Conservation (phyloP, 1,284 basidiomycete species). For the Malassezia globosa region DNA sequence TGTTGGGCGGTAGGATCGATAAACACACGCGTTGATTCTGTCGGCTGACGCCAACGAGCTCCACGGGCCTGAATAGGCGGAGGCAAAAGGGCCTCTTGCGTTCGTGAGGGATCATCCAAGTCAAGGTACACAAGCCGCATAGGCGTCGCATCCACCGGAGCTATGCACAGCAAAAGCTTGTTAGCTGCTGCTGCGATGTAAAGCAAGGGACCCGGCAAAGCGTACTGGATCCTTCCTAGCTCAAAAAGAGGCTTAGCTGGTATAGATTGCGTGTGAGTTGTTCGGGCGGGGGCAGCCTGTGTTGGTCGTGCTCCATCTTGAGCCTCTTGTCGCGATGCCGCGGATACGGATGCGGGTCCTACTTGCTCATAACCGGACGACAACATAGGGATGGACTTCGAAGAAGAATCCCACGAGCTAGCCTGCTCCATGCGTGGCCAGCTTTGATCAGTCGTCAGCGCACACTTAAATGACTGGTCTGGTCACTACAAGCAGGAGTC, state of each 20-base stretch:
- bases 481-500: too few species aligned
- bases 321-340: too few species aligned
- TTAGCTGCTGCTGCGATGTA: constrained; percentile 38
- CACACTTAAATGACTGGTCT: too few species aligned
- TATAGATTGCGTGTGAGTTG: too few species aligned
- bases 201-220: constrained; percentile 37
- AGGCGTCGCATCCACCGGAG: constrained; percentile 17
- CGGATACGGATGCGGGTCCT: too few species aligned
- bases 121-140: constrained; percentile 39
- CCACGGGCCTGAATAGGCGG: constrained; percentile 27
- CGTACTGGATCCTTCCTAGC: constrained; percentile 43
- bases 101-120: constrained; percentile 39
- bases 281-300: too few species aligned
- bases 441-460: too few species aligned
- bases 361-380: too few species aligned
- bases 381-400: too few species aligned
- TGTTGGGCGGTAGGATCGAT: constrained; percentile 79
- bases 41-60: constrained; percentile 21
- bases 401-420: too few species aligned
- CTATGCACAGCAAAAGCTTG: constrained; percentile 40
- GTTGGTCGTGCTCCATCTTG: too few species aligned
- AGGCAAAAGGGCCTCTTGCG: constrained; percentile 37
- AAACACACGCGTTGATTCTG: constrained; percentile 26
- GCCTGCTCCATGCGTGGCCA: too few species aligned
- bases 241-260: constrained; percentile 34